Conservation (phyloP, 176 grass and related monocot species). For the Carex cristatella region DNA sequence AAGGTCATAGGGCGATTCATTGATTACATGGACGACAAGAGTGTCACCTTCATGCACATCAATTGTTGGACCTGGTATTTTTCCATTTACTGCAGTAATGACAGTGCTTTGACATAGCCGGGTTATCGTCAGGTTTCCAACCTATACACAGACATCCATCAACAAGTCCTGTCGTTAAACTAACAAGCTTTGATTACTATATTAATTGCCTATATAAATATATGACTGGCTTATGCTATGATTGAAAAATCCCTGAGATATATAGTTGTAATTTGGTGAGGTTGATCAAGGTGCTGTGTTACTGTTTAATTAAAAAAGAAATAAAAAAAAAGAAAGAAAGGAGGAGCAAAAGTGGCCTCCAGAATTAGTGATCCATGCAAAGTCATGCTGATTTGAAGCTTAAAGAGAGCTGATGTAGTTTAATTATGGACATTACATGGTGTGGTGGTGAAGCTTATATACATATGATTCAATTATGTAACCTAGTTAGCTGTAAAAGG, state of each 20-base stretch:
- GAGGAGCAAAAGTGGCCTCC: too few species aligned
- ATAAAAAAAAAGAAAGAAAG: too few species aligned
- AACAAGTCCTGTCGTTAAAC: neutral
- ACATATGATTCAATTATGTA: neutral
- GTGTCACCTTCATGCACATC: slow-evolving; percentile 44
- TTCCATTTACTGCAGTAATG: slow-evolving; percentile 53
- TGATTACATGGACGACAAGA: slow-evolving; percentile 43
- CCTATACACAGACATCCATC: slow-evolving; percentile 9
- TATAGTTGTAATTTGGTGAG: too few species aligned
- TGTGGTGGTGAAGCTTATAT: neutral
- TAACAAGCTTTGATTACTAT: neutral
- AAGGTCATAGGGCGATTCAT: slow-evolving; percentile 47
- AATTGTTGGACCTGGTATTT: slow-evolving; percentile 46
- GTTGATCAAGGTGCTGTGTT: too few species aligned
- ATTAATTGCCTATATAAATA: too few species aligned
- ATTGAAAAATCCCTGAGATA: too few species aligned
- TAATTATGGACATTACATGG: too few species aligned
- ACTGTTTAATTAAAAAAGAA: too few species aligned
- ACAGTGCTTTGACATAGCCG: slow-evolving; percentile 37
- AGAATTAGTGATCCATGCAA: too few species aligned
- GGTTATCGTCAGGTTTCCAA: slow-evolving; percentile 36
- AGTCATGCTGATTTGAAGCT: too few species aligned
- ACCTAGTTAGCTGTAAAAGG: neutral
- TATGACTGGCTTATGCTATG: too few species aligned
- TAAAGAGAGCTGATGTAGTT: too few species aligned